These are phyloP conservation scores for Echinosophora koreensis DNA, from an alignment of 306 rosid genomes.

Conservation along the genomic window DNA sequence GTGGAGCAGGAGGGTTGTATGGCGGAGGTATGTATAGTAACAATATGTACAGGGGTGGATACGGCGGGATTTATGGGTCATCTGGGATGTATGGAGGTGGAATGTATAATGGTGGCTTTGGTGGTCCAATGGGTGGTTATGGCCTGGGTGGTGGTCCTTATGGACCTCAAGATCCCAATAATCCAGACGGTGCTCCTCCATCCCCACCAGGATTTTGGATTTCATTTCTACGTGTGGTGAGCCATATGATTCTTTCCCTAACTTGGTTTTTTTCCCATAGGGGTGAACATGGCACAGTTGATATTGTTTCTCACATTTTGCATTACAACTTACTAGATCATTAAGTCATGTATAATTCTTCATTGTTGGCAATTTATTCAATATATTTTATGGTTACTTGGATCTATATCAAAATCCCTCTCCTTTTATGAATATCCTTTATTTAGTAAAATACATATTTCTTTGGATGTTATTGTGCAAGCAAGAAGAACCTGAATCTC, in stretches of 20 bases:
- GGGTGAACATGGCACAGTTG: constrained; percentile 32
- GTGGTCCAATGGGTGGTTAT: constrained; percentile 72
- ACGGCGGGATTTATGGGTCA: constrained; percentile 73
- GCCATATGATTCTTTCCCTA: constrained; percentile 36
- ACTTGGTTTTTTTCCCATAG: background rate
- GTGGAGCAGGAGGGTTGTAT: constrained; percentile 55
- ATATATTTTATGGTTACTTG: background rate
- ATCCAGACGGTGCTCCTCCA: constrained; percentile 75
- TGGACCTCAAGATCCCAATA: constrained; percentile 83
- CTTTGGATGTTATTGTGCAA: constrained; percentile 17
- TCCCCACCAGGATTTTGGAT: constrained; percentile 89
- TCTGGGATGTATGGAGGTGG: constrained; percentile 86
- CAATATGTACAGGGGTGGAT: constrained; percentile 70
- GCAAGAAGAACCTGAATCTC: constrained; percentile 10
- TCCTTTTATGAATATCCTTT: background rate
- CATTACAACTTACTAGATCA: background rate
- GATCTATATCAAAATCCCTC: background rate
- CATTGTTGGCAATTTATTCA: background rate
- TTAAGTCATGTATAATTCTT: background rate
- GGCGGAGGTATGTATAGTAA: constrained; percentile 78
- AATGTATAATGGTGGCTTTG: constrained; percentile 72
- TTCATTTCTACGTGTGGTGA: constrained; percentile 75
- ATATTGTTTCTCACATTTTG: background rate
- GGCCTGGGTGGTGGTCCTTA: constrained; percentile 79
- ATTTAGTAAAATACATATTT: constrained; percentile 4